Evolutionary conservation across 257 asterid species (phyloP), one percentile per base, ranked within the genome.

Genomic region (Forsythia suspensa): DNA sequence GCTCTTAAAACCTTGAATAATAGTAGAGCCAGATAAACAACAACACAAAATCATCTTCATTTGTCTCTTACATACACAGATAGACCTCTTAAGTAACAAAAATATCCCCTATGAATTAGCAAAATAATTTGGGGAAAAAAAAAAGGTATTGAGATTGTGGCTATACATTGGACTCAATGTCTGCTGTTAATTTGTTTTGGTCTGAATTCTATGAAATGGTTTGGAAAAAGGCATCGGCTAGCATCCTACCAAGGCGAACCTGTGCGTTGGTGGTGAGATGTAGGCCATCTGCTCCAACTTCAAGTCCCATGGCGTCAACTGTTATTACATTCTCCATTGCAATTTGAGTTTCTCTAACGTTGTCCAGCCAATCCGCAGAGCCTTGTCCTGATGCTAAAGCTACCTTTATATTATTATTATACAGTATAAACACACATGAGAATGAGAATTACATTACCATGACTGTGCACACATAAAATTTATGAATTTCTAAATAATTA

Each of bases 381-480:
- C 92, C 96, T 59, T 40, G 12, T 29, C 95, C 95, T 4, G 94
- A 90, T 41, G 97, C 92, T 80, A 92, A 78, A 18, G 91, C 97
- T 15, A 92, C 96, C 97, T 89, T n/a, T 57, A 44, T 7, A 44
- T 44, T 40, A 40, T 29, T 29, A 29, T 29, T 40, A 48, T 15
- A 48, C 59, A 46, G 13, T 5, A 46, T 11, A 11, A 46, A 46
- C 18, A 46, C 55, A 29, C 34, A 29, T 29, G 34, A 29, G 7
- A 48, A 68, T 67, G 41, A 67, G 42, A 67, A 68, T 34, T 11
- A 16, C 42, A 5, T 66, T 66, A 20, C 34, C 3, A 61, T 44
- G 52, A 44, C 3, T 44, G 4, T 44, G 51, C 12, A 44, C 52
- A 46, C 34, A 29, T 29, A 29, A 1, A 29, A 29, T 29, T 29